Evolutionary conservation across 352 stramenopile species (phyloP), one percentile per base, ranked within the genome.

Genomic region (Stramenopiles sp.): DNA sequence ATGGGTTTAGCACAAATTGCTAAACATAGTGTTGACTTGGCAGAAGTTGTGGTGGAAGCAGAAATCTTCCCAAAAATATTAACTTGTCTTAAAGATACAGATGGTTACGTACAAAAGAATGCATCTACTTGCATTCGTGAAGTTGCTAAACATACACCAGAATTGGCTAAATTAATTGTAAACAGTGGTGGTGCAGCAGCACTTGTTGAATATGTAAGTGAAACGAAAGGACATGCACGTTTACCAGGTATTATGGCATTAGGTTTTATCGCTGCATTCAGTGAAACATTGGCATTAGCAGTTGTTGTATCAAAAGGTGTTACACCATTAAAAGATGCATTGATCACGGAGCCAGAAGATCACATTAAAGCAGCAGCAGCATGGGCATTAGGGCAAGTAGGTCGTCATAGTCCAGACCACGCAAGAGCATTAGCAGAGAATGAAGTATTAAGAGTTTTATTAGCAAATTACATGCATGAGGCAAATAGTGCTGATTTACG

Each of bases 61-160:
- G 93, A 97, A 81, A 93, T 97, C 38, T 97, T 97, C 86, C 93
- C 93, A 32, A 96, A 95, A 81, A 95, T 97, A 65, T 83, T 97
- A 27, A 95, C 93, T 83, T 96, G 90, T 80, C 88, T 97, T 78
- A 96, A 96, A 83, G 93, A 97, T 82, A 92, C 92, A 38, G 93
- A 97, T 79, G 84, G 91, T 73, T 93, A 89, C n/a, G 93, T 97
- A 0, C 86, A 92, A n/a, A 97, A 97, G 84, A 97, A 97, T 81
- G 91, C 91, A 0, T 93, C 93, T 27, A 97, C 92, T 0, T 96
- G 90, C 83, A 92, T 97, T 32, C 90, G 93, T 7, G 93, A 97
- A 82, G 90, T 97, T 63, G 91, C 90, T 79, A 97, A 97, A 81
- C 93, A 97, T 83, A 97, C 92, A 0, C 91, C 92, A 0, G 93